Conservation (phyloP, 768 basidiomycete species). For the Naematelia encephala region DNA sequence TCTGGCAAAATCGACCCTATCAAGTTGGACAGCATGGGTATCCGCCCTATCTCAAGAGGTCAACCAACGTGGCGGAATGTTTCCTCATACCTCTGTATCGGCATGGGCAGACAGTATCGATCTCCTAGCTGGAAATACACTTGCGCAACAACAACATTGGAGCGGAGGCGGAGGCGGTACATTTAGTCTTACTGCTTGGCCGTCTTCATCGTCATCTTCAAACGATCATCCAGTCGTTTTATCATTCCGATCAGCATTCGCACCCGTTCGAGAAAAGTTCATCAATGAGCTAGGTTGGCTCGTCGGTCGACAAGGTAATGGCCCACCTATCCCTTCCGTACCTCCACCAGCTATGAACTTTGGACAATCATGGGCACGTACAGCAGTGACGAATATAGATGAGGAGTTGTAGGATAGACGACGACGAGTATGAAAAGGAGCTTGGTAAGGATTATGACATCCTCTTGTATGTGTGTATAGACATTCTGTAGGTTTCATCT, state of each 20-base stretch:
- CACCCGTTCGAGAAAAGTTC: constrained; percentile 21
- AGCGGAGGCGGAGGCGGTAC: not conserved
- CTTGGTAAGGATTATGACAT: not conserved
- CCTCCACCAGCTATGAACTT: not conserved
- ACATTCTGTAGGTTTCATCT: too few species aligned
- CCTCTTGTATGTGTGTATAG: too few species aligned
- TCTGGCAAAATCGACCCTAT: constrained; percentile 25
- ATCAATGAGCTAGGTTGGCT: constrained; percentile 34
- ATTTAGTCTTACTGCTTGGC: constrained; percentile 1
- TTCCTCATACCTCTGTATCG: constrained; percentile 25
- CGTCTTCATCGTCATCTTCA: not conserved
- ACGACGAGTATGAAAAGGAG: not conserved
- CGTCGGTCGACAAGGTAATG: constrained; percentile 17
- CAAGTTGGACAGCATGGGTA: constrained; percentile 29
- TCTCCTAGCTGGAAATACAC: constrained; percentile 3
- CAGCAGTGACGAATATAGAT: not conserved
- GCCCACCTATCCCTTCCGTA: not conserved
- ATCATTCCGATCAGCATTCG: constrained; percentile 24
- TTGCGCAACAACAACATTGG: not conserved
- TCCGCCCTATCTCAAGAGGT: constrained; percentile 23
- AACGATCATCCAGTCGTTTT: constrained; percentile 7
- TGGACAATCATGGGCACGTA: not conserved
- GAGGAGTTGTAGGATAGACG: not conserved
- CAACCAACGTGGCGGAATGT: constrained; percentile 44
- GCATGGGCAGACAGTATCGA: constrained; percentile 29